Conservation (phyloP, 495 filamentous ascomycete genomes). For the Jackrogersella minutella region DNA sequence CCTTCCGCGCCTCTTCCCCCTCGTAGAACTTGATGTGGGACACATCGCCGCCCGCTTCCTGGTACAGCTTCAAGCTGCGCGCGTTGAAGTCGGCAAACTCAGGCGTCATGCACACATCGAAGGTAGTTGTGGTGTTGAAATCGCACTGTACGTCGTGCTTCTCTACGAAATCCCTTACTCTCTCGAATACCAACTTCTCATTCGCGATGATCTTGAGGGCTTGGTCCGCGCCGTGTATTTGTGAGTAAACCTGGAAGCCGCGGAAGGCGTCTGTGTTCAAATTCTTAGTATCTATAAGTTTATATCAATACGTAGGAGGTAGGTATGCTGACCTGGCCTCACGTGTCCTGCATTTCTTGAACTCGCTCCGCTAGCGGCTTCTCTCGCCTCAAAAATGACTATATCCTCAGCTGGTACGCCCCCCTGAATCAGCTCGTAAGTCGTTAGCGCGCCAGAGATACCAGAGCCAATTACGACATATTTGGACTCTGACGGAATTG, state of each 20-base stretch:
- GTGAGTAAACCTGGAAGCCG: conserved; percentile 40
- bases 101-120: conserved; percentile 44
- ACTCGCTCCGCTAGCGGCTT: conserved; percentile 45
- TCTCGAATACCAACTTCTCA: conserved; percentile 40
- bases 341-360: conserved; percentile 47
- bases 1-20: conserved; percentile 34
- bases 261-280: conserved; percentile 40
- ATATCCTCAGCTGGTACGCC: conserved; percentile 40
- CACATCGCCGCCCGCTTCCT: conserved; percentile 42
- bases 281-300: neutral
- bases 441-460: conserved; percentile 42
- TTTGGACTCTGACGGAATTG: conserved; percentile 21
- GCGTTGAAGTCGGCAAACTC: conserved; percentile 46
- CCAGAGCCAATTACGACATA: conserved; percentile 44
- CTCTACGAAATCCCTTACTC: conserved; percentile 36
- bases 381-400: conserved; percentile 42
- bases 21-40: conserved; percentile 44
- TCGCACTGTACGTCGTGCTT: conserved; percentile 40
- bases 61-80: conserved; percentile 34
- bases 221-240: conserved; percentile 39
- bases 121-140: conserved; percentile 44
- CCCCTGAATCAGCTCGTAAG: conserved; percentile 41
- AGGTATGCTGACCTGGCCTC: conserved; percentile 36
- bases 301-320: no score
- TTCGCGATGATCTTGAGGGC: conserved; percentile 45